Conservation (phyloP, 1,139 yeast genomes). For the Zygosaccharomyces sapae region DNA sequence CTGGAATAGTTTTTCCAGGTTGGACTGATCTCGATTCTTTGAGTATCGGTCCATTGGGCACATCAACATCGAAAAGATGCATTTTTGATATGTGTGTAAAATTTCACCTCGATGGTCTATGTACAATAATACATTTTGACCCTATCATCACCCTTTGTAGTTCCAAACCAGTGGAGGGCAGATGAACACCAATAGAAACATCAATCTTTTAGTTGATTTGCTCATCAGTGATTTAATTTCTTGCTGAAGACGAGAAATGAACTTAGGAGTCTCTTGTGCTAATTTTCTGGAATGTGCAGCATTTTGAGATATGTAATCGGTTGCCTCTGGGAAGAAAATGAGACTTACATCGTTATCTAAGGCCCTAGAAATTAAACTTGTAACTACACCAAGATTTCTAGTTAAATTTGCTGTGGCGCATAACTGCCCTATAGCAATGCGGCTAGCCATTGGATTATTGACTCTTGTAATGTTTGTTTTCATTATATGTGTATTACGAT, state of each 20-base stretch:
- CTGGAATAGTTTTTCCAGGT: constrained; percentile 56
- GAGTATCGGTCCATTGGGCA: constrained; percentile 67
- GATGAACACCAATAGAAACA: constrained; percentile 78
- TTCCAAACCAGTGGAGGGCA: constrained; percentile 44
- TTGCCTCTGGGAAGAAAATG: constrained; percentile 86
- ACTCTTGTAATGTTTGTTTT: background rate
- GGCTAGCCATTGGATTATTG: constrained; percentile 9
- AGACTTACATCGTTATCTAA: constrained; percentile 55
- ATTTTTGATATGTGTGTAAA: constrained; percentile 66
- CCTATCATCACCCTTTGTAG: constrained; percentile 34
- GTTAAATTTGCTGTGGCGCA: constrained; percentile 65
- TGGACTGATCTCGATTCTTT: constrained; percentile 77
- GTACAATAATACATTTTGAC: constrained; percentile 75
- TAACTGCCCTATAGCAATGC: constrained; percentile 82
- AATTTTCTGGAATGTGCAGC: constrained; percentile 61
- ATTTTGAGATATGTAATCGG: constrained; percentile 75
- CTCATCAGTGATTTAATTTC: constrained; percentile 43
- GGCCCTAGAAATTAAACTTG: constrained; percentile 58
- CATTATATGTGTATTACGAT: background rate
- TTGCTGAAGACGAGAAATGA: constrained; percentile 46
- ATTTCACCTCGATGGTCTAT: constrained; percentile 61
- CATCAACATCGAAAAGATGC: constrained; percentile 85
- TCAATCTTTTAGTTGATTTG: constrained; percentile 37
- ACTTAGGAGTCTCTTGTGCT: constrained; percentile 41
- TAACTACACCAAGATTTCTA: constrained; percentile 57